Conservation (phyloP, 2,329 filamentous ascomycete genomes). For the Paecilomyces formosus region DNA sequence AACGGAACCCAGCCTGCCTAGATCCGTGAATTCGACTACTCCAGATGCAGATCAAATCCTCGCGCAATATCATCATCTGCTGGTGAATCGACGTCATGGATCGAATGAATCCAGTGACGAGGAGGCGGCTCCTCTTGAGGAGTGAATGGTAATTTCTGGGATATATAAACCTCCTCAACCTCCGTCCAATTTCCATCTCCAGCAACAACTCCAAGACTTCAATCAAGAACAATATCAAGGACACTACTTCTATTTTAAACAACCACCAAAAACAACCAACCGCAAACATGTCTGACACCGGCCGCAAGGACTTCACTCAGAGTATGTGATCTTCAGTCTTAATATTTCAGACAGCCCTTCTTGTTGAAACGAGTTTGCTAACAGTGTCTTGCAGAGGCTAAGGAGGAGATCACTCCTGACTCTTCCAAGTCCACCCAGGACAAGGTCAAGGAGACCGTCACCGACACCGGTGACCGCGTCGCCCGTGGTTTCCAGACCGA, state of each 20-base stretch:
- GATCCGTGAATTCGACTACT: background rate
- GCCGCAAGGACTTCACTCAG: slow-evolving; percentile 54
- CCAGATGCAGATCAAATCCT: background rate
- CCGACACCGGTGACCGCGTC: slow-evolving; percentile 49
- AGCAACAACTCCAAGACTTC: background rate
- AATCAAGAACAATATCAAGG: background rate
- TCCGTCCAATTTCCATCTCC: background rate
- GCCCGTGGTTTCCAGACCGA: slow-evolving; percentile 47
- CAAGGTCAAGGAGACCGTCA: slow-evolving; percentile 51
- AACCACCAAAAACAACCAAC: background rate
- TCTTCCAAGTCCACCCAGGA: slow-evolving; percentile 54
- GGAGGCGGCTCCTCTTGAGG: background rate
- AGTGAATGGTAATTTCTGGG: background rate
- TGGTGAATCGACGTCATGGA: background rate
- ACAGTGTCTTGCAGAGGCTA: slow-evolving; percentile 38
- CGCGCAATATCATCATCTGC: background rate
- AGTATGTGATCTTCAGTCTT: slow-evolving; percentile 25
- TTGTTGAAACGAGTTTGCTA: slow-evolving; percentile 4
- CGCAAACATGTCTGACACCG: slow-evolving; percentile 51
- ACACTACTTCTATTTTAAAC: background rate
- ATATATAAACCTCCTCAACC: background rate
- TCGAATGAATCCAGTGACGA: background rate
- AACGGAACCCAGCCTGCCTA: background rate
- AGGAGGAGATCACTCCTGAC: slow-evolving; percentile 52
- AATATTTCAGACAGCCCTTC: slow-evolving; percentile 1